These are phyloP conservation scores for Elymus sibiricus DNA, from an alignment of 176 grass and related monocot genomes.

Conservation along the genomic window DNA sequence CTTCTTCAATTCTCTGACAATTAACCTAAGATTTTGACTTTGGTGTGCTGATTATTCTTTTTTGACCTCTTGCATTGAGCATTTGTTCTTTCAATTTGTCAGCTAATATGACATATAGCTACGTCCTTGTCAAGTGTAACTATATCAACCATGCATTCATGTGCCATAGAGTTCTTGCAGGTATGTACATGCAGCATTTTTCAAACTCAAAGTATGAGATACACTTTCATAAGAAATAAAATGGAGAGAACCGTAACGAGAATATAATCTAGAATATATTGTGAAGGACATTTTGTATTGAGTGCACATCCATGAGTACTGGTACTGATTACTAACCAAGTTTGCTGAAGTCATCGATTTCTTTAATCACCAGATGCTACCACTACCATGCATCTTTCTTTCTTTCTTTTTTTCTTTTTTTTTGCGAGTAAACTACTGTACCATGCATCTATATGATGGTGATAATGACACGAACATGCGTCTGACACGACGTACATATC, in stretches of 20 bases:
- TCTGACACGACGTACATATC: constrained; percentile 30
- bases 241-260: background rate
- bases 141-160: constrained; percentile 9
- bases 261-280: constrained; percentile 26
- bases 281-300: constrained; percentile 15
- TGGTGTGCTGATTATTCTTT: constrained; percentile 4
- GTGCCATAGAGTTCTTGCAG: background rate
- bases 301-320: background rate
- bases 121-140: constrained; percentile 2
- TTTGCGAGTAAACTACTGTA: background rate
- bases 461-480: constrained; percentile 9
- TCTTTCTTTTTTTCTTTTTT: too few relatives aligned
- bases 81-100: constrained; percentile 32
- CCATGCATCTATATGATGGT: background rate
- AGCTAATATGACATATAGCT: background rate
- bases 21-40: constrained; percentile 24
- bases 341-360: constrained; percentile 19
- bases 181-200: constrained; percentile 35
- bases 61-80: constrained; percentile 24
- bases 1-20: constrained; percentile 15
- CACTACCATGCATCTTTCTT: background rate
- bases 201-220: constrained; percentile 10
- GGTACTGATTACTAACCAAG: background rate
- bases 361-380: constrained; percentile 14
- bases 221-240: constrained; percentile 6